Conservation (phyloP, 2,329 filamentous ascomycete genomes). For the Ceratocystis ficicola region DNA sequence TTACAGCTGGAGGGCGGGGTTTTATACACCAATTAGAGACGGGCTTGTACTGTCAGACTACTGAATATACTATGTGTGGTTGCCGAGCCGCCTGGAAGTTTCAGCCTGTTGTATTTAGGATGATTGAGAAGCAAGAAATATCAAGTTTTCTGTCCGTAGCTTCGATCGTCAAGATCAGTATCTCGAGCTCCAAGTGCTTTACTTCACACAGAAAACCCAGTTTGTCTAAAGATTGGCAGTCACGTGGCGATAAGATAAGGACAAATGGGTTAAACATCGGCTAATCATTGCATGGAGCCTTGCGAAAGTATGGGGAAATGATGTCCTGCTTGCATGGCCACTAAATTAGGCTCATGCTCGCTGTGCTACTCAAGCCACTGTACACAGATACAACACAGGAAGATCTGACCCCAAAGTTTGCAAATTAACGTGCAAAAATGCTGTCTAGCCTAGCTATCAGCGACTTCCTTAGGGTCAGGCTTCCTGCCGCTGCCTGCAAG, state of each 20-base stretch:
- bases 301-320: too few species aligned
- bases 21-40: neutral
- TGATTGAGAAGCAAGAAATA: neutral
- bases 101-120: too few species aligned
- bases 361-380: too few species aligned
- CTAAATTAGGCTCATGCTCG: too few species aligned
- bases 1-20: neutral
- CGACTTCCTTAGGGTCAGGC: too few species aligned
- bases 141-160: too few species aligned
- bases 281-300: neutral
- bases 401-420: too few species aligned
- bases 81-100: neutral
- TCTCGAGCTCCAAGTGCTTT: neutral
- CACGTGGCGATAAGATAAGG: constrained; percentile 15
- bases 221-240: neutral
- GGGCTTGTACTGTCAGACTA: neutral
- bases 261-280: neutral
- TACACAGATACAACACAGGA: too few species aligned
- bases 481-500: too few species aligned
- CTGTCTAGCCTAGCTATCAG: too few species aligned
- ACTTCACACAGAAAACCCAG: constrained; percentile 10
- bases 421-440: too few species aligned
- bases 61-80: neutral
- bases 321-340: neutral
- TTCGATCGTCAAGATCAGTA: too few species aligned